These are phyloP conservation scores for Rutstroemia sp. DNA, from an alignment of 2,329 filamentous ascomycete species.

Conservation along the genomic window DNA sequence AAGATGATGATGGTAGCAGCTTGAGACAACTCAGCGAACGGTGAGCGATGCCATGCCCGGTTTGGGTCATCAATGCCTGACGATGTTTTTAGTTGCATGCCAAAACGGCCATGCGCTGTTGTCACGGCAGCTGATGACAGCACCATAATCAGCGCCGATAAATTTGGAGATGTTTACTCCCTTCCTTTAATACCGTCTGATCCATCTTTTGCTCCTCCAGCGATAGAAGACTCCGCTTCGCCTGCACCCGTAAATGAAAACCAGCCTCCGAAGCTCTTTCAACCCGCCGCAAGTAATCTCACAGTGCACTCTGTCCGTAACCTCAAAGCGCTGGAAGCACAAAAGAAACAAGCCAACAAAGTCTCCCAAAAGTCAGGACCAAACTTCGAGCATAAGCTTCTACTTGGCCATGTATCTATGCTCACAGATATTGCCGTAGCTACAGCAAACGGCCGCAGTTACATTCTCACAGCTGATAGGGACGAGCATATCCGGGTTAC, in stretches of 20 bases:
- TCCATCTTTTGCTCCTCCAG: constrained; percentile 3
- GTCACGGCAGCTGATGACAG: constrained; percentile 59
- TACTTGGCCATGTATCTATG: constrained; percentile 93
- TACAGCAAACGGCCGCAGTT: constrained; percentile 44
- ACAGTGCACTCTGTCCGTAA: constrained; percentile 61
- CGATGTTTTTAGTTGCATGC: constrained; percentile 53
- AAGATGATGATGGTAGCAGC: constrained; percentile 38
- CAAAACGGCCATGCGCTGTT: constrained; percentile 79
- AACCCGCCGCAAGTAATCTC: constrained; percentile 47
- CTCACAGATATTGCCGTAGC: constrained; percentile 66
- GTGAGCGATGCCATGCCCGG: constrained; percentile 36
- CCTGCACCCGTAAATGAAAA: constrained; percentile 5
- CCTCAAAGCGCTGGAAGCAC: constrained; percentile 50
- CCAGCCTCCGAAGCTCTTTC: constrained; percentile 29
- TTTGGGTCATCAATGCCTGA: constrained; percentile 6
- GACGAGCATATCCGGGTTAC: constrained; percentile 87
- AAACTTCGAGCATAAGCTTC: constrained; percentile 65
- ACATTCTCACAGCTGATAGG: constrained; percentile 61
- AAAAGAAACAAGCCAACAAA: constrained; percentile 39
- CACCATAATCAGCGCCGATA: constrained; percentile 79
- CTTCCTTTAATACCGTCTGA: constrained; percentile 56
- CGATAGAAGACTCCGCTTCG: constrained; percentile 11
- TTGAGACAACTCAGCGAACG: constrained; percentile 65
- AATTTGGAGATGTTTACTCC: constrained; percentile 94
- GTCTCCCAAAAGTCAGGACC: constrained; percentile 29